Evolutionary conservation across 2,329 filamentous ascomycete genomes (phyloP).

Genomic region (Arthrobotrys megalospora): DNA sequence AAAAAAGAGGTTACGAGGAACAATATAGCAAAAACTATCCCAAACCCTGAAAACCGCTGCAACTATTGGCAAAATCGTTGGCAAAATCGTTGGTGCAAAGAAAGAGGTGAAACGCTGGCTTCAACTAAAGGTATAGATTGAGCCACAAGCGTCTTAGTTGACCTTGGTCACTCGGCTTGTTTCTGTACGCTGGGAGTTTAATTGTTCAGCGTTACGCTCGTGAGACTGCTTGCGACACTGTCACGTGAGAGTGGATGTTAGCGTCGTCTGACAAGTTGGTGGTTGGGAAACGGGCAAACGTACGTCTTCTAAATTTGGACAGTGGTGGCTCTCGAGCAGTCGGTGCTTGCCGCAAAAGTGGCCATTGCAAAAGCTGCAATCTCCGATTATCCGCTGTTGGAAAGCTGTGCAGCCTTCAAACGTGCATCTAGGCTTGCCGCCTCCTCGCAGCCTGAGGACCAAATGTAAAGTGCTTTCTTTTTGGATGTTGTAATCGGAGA

Average conservation of each 20-base stretch:
- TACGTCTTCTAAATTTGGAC: slow-evolving; percentile 89
- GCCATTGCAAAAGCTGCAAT: slow-evolving; percentile 94
- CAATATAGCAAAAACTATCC: slow-evolving; percentile 20
- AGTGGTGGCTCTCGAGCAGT: slow-evolving; percentile 93
- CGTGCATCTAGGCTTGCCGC: slow-evolving; percentile 75
- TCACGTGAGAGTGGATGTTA: slow-evolving; percentile 25
- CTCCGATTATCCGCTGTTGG: slow-evolving; percentile 93
- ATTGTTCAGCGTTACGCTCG: slow-evolving; percentile 90
- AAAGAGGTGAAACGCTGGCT: slow-evolving; percentile 14
- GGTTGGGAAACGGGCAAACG: slow-evolving; percentile 67
- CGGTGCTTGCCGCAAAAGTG: slow-evolving; percentile 97
- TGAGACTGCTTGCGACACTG: slow-evolving; percentile 97
- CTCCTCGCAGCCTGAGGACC: slow-evolving; percentile 56
- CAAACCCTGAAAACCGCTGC: slow-evolving; percentile 22
- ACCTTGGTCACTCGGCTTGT: slow-evolving; percentile 81
- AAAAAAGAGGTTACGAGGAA: slow-evolving; percentile 3
- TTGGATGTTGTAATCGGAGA: slow-evolving; percentile 99
- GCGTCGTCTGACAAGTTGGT: slow-evolving; percentile 20
- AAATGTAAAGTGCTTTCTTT: slow-evolving; percentile 74
- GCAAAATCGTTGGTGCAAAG: slow-evolving; percentile 5
- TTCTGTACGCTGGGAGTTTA: slow-evolving; percentile 92
- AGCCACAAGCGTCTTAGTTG: slow-evolving; percentile 72
- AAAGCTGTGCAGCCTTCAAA: slow-evolving; percentile 90
- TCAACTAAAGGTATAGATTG: neutral
- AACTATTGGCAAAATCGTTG: slow-evolving; percentile 13